Evolutionary conservation across 2,329 filamentous ascomycete species (phyloP).

Genomic region (Pestalotiopsis sp.): DNA sequence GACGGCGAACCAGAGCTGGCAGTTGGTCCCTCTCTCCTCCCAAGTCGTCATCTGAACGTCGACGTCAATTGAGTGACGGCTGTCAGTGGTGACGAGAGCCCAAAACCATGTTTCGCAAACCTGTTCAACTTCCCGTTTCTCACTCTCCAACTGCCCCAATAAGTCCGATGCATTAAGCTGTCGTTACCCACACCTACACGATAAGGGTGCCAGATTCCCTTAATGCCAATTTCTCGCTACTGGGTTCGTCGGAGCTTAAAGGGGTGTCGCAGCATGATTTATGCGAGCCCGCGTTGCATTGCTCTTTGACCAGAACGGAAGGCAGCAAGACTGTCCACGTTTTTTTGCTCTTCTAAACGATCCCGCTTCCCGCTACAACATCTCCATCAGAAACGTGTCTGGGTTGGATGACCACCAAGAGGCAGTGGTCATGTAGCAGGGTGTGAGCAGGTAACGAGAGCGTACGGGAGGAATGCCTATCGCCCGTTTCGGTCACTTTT

Average conservation of each 20-base stretch:
- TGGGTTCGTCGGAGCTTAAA: conserved; percentile 14
- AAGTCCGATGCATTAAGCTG: conserved; percentile 12
- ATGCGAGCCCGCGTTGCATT: conserved; percentile 8
- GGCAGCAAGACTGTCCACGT: conserved; percentile 10
- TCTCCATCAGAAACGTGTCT: background rate
- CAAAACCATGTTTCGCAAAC: conserved; percentile 7
- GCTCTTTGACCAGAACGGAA: conserved; percentile 12
- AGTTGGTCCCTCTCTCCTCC: background rate
- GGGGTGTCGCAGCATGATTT: conserved; percentile 13
- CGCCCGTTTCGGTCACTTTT: background rate
- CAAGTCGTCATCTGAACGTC: background rate
- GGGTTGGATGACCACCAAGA: too few species aligned
- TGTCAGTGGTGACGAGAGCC: background rate
- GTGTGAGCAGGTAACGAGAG: too few species aligned
- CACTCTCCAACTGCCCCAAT: conserved; percentile 8
- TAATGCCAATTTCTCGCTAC: conserved; percentile 10
- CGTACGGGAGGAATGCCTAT: too few species aligned
- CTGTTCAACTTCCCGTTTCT: conserved; percentile 12
- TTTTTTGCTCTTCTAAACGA: conserved; percentile 8
- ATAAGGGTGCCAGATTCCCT: conserved; percentile 6
- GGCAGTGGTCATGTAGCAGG: too few species aligned
- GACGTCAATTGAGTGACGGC: background rate
- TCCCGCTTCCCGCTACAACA: background rate
- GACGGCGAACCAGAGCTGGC: background rate
- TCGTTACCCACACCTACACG: conserved; percentile 11